A percentile compares a stretch with the other conserved stretches of the same genome.
Evolutionary conservation across 306 rosid species (phyloP).

Genomic region (Benincasa hispida): DNA sequence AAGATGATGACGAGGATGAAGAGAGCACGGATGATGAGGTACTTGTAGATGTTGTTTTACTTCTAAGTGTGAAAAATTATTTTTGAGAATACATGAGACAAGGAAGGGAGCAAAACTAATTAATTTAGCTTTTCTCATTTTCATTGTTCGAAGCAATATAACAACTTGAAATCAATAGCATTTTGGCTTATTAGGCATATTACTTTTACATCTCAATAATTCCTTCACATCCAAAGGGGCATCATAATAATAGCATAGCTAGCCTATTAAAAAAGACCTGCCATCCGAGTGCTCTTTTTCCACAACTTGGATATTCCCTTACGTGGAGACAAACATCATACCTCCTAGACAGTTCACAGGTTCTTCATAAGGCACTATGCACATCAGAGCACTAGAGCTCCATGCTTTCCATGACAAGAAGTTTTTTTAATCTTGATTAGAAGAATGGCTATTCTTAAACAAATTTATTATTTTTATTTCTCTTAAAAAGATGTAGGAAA

Average conservation of each 20-base stretch:
- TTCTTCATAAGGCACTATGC: too few relatives aligned
- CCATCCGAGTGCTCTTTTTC: too few relatives aligned
- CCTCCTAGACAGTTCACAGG: too few relatives aligned
- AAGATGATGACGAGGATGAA: slow-evolving; percentile 26
- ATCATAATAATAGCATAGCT: too few relatives aligned
- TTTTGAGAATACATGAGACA: not conserved
- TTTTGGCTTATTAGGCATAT: too few relatives aligned
- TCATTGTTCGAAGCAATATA: not conserved
- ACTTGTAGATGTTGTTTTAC: not conserved
- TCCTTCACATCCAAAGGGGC: too few relatives aligned
- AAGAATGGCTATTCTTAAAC: not conserved
- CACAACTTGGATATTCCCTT: too few relatives aligned
- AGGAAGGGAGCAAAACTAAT: not conserved
- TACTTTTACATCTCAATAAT: too few relatives aligned
- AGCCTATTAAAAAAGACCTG: too few relatives aligned
- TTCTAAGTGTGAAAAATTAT: not conserved
- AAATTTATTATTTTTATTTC: not conserved
- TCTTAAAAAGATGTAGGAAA: not conserved
- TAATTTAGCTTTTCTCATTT: not conserved
- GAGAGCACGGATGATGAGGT: slow-evolving; percentile 22
- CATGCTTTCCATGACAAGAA: not conserved
- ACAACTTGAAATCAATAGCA: too few relatives aligned
- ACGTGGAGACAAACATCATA: too few relatives aligned
- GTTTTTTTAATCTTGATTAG: not conserved
- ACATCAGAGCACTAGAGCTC: too few relatives aligned